Percentiles rank a stretch among this genome's conserved stretches.
phyloP scores from a whole-genome alignment of 768 basidiomycete genomes.

The Lentinus tigrinus region DNA sequence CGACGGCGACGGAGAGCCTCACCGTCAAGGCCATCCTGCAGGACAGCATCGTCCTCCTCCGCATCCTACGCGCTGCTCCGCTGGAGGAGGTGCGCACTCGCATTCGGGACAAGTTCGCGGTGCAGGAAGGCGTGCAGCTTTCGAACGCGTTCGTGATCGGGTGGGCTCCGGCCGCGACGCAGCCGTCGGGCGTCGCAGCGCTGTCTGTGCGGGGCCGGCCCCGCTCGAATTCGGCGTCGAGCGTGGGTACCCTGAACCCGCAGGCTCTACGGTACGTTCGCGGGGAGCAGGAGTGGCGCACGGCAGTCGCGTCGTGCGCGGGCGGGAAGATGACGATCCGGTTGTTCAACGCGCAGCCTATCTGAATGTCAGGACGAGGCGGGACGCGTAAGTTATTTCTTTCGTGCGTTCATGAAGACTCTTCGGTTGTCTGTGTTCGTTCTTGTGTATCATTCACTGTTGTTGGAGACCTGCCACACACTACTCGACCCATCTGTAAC shows the following conservation, averaged over 20 bases:
- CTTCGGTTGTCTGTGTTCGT: neutral
- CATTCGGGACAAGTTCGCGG: conserved; percentile 66
- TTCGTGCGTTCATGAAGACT: neutral
- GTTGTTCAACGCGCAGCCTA: conserved; percentile 41
- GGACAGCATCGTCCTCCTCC: conserved; percentile 62
- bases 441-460: neutral
- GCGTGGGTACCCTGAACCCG: conserved; percentile 16
- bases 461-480: too few relatives aligned
- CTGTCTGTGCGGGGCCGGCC: conserved; percentile 22
- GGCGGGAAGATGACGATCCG: conserved; percentile 56
- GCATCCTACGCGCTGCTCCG: conserved; percentile 45
- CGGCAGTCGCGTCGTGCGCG: conserved; percentile 41
- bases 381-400: neutral
- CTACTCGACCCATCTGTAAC: too few relatives aligned
- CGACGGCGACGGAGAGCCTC: conserved; percentile 32
- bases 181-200: conserved; percentile 7
- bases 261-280: conserved; percentile 43
- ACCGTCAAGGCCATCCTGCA: conserved; percentile 66
- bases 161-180: conserved; percentile 41
- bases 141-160: conserved; percentile 55
- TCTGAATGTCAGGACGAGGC: neutral
- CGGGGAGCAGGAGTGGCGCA: conserved; percentile 62
- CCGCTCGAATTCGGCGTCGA: conserved; percentile 35
- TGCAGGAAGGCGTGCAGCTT: conserved; percentile 56
- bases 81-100: conserved; percentile 54